Evolutionary conservation across 441 rosid genomes (phyloP).

Genomic region (Melastoma candidum): DNA sequence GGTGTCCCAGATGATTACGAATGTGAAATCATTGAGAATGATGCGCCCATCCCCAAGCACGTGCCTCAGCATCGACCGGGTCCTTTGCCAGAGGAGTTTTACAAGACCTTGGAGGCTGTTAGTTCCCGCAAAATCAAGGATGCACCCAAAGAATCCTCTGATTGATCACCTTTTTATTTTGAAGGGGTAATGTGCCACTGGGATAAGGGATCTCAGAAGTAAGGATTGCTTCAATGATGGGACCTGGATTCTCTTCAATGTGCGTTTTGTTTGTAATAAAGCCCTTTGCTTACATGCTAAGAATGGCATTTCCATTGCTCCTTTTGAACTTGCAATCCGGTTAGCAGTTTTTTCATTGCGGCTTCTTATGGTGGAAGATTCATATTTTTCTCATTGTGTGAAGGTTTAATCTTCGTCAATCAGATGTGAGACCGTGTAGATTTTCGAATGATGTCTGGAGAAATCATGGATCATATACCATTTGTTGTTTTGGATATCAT

Average conservation of each 20-base stretch:
- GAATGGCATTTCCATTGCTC: too few relatives aligned
- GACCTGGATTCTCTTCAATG: background rate
- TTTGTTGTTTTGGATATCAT: too few relatives aligned
- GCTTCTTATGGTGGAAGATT: too few relatives aligned
- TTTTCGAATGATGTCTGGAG: too few relatives aligned
- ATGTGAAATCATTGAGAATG: constrained; percentile 76
- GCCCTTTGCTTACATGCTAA: too few relatives aligned
- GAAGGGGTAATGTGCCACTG: constrained; percentile 25
- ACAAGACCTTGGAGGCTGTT: constrained; percentile 56
- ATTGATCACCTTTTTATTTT: constrained; percentile 25
- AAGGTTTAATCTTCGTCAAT: too few relatives aligned
- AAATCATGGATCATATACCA: too few relatives aligned
- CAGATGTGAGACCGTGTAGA: too few relatives aligned
- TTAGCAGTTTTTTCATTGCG: too few relatives aligned
- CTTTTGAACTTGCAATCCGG: too few relatives aligned
- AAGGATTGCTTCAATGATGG: constrained; percentile 10
- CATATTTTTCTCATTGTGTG: too few relatives aligned
- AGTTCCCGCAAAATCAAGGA: constrained; percentile 21
- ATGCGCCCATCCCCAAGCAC: constrained; percentile 82
- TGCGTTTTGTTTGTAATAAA: too few relatives aligned
- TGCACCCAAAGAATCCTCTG: constrained; percentile 35
- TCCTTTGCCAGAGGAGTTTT: constrained; percentile 79
- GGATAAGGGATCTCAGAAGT: constrained; percentile 11
- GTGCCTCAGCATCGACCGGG: constrained; percentile 86
- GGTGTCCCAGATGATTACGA: constrained; percentile 86